Base-by-base conservation (phyloP, 768 basidiomycete genomes). In the Asterophora lycoperdoides region DNA sequence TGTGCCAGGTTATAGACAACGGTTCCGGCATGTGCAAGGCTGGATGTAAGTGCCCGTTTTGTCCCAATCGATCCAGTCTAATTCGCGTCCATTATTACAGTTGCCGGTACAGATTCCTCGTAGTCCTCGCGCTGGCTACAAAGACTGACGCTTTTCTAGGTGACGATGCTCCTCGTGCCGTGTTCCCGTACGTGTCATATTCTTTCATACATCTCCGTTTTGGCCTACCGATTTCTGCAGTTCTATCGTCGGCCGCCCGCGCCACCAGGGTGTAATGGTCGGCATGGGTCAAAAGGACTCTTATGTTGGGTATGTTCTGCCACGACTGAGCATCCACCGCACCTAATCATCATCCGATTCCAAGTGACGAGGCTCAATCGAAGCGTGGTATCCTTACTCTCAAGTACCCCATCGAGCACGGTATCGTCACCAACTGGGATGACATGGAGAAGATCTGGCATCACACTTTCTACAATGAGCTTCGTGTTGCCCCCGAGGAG, bases 21-120 rank as follows among this genome's bases (percentile, higher is more conserved):
- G 92, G 91, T 65, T 97, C 94, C 65, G 95, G 94, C 73, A 98
- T 97, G 94, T 97, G 94, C 87, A 98, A 98, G 78, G 95, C 95
- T 82, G 95, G 96, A 73, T 93, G 89, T 91, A 68, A 61, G 87
- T 85, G 33, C 56, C 58, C 59, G n/a, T 23, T 48, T 52, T 50
- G 44, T 44, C 53, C 41, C 53, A 42, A 34, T 19, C 20, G 30
- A 26, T 35, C 40, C 57, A 62, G n/a, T 64, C 56, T 63, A 41
- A 60, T 48, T 32, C 53, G 42, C 46, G 15, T 39, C 39, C 44
- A 56, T 36, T 57, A 49, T 36, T 57, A 49, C 59, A 86, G 83
- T 84, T 70, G 81, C 84, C 76, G 84, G 83, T 83, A 75, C 63
- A 53, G 48, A 18, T 7, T 18, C 5, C 33, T 28, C 26, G 11